Evolutionary conservation across 805 yeast genomes (phyloP).

Genomic region (Myxozyma vanderwaltii): DNA sequence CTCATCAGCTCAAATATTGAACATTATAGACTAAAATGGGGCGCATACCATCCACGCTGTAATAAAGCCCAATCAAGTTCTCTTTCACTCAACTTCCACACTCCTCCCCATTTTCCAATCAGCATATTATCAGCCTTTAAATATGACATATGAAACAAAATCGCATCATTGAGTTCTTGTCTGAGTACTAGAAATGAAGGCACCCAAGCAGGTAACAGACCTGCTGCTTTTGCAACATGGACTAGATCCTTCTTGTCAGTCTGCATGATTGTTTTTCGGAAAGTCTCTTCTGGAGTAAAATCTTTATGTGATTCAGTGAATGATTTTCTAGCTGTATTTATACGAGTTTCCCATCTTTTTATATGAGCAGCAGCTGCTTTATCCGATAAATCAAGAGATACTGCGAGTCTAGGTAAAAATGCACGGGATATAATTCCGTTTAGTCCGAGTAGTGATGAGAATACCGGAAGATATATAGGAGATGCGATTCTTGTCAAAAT

Average conservation of each 20-base stretch:
- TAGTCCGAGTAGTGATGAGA: slow-evolving; percentile 2
- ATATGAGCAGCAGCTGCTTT: not conserved
- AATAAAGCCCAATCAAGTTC: slow-evolving; percentile 51
- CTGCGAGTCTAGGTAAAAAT: slow-evolving; percentile 2
- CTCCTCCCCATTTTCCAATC: slow-evolving; percentile 48
- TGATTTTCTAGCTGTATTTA: slow-evolving; percentile 1
- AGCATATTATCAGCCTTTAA: slow-evolving; percentile 56
- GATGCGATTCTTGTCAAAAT: slow-evolving; percentile 52
- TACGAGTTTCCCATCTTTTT: slow-evolving; percentile 6
- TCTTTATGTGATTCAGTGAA: not conserved
- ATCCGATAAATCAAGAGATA: slow-evolving; percentile 7
- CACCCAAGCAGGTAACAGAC: slow-evolving; percentile 31
- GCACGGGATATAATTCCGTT: slow-evolving; percentile 1
- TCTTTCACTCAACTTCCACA: slow-evolving; percentile 49
- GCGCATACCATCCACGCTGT: slow-evolving; percentile 30
- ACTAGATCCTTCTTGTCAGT: slow-evolving; percentile 23
- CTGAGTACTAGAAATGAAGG: slow-evolving; percentile 43
- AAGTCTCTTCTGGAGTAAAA: not conserved
- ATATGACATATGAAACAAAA: slow-evolving; percentile 50
- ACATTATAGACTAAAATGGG: not conserved
- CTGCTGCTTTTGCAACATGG: slow-evolving; percentile 31
- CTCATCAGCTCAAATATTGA: not conserved
- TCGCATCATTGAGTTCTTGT: slow-evolving; percentile 44
- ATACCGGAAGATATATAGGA: not conserved
- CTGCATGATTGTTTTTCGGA: slow-evolving; percentile 5